A percentile compares a stretch with the other conserved stretches of the same genome.
Evolutionary conservation across 2,329 filamentous ascomycete genomes (phyloP).

Genomic region (Colletotrichum orchidophilum): DNA sequence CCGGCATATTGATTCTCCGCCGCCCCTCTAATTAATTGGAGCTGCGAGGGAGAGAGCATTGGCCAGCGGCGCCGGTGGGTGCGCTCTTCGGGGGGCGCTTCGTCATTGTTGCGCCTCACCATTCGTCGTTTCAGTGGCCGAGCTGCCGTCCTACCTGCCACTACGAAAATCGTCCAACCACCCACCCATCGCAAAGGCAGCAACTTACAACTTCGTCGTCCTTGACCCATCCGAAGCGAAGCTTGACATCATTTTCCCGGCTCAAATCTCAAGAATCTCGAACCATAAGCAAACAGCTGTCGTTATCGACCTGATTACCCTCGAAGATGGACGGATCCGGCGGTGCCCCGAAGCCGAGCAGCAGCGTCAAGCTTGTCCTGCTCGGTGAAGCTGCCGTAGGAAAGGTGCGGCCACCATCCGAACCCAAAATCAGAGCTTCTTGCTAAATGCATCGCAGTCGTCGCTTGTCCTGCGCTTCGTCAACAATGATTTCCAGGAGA

Average conservation of each 20-base stretch:
- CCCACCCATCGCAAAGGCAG: conserved; percentile 30
- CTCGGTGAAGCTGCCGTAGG: conserved; percentile 97
- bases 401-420: conserved; percentile 72
- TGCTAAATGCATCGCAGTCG: conserved; percentile 66
- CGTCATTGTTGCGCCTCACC: conserved; percentile 42
- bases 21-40: conserved; percentile 1
- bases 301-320: conserved; percentile 17
- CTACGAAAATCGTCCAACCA: conserved; percentile 21
- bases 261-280: neutral
- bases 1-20: conserved; percentile 29
- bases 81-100: conserved; percentile 30
- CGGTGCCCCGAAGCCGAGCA: conserved; percentile 89
- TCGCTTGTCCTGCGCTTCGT: conserved; percentile 98
- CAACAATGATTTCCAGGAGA: conserved; percentile 99
- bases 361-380: conserved; percentile 98
- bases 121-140: conserved; percentile 32
- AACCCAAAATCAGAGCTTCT: neutral
- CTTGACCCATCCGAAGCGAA: conserved; percentile 10
- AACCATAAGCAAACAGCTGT: neutral
- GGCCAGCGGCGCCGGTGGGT: conserved; percentile 23
- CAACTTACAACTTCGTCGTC: conserved; percentile 18
- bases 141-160: conserved; percentile 28
- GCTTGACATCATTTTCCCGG: neutral
- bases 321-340: conserved; percentile 73
- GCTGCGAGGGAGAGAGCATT: conserved; percentile 28